Evolutionary conservation across 1,284 basidiomycete species (phyloP).

Genomic region (Irpex rosettiformis): DNA sequence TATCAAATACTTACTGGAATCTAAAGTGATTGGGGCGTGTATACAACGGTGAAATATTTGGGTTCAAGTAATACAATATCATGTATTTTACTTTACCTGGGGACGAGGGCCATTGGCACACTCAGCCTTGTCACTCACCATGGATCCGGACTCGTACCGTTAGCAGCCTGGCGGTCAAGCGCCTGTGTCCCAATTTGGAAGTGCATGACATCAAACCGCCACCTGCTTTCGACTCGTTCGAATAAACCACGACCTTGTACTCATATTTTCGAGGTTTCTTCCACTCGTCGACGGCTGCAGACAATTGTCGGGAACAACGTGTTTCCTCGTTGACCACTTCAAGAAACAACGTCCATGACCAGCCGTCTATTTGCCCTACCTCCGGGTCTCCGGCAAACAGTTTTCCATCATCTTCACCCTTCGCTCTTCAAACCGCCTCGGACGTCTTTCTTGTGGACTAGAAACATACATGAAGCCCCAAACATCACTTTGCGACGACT

Average conservation of each 20-base stretch:
- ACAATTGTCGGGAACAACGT: not conserved
- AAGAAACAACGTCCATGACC: slow-evolving; percentile 19
- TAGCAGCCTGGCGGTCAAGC: too few species aligned
- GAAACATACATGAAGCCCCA: slow-evolving; percentile 20
- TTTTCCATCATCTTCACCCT: slow-evolving; percentile 18
- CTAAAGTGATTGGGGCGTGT: too few species aligned
- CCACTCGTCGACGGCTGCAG: not conserved
- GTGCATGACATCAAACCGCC: not conserved
- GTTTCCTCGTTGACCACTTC: not conserved
- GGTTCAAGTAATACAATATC: too few species aligned
- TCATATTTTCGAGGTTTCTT: too few species aligned
- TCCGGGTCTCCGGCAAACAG: slow-evolving; percentile 22
- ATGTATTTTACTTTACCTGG: too few species aligned
- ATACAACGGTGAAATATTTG: too few species aligned
- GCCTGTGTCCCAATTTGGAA: not conserved
- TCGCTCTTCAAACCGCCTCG: slow-evolving; percentile 13
- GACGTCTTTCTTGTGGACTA: slow-evolving; percentile 21
- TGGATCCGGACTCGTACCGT: too few species aligned
- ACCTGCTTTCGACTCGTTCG: not conserved
- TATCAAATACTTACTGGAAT: too few species aligned
- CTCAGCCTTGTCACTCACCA: too few species aligned
- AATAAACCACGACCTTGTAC: not conserved
- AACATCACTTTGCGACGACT: slow-evolving; percentile 19
- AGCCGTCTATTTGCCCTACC: slow-evolving; percentile 25
- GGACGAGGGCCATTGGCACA: too few species aligned